Conservation (phyloP, 2,329 filamentous ascomycete genomes). For the Neoscytalidium dimidiatum region DNA sequence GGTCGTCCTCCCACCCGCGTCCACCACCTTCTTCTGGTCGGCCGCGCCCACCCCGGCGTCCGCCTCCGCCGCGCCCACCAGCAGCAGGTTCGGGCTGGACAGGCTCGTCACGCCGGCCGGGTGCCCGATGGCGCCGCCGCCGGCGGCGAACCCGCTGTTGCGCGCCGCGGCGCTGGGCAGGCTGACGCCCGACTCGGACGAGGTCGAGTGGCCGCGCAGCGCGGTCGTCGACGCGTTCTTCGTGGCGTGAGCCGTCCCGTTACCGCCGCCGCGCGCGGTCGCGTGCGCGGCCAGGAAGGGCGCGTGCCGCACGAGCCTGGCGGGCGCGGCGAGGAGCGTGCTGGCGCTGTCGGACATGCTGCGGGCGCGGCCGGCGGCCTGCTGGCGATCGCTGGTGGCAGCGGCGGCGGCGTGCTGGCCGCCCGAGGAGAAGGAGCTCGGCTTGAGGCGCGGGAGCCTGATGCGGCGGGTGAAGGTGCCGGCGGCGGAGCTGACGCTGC, state of each 20-base stretch:
- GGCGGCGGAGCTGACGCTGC: neutral
- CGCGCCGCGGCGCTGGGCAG: neutral
- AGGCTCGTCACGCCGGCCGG: neutral
- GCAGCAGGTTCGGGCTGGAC: neutral
- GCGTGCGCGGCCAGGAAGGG: neutral
- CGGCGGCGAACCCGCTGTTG: neutral
- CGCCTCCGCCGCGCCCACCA: neutral
- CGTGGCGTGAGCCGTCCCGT: neutral
- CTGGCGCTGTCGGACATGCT: neutral
- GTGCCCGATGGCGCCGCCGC: neutral
- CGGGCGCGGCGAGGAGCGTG: neutral
- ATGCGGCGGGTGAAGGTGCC: neutral
- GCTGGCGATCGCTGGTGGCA: too few relatives aligned
- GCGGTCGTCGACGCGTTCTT: neutral
- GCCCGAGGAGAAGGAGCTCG: neutral
- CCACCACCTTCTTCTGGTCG: neutral
- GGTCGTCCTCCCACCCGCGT: neutral
- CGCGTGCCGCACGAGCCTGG: neutral
- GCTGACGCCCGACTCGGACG: conserved; percentile 1
- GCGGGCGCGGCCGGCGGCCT: neutral
- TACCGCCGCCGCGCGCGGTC: neutral
- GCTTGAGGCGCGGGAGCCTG: neutral
- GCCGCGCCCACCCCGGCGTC: too few relatives aligned
- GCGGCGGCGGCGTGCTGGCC: neutral
- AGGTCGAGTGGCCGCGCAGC: neutral